These are phyloP conservation scores for Biscutella auriculata DNA, from an alignment of 441 rosid species.

Conservation along the genomic window DNA sequence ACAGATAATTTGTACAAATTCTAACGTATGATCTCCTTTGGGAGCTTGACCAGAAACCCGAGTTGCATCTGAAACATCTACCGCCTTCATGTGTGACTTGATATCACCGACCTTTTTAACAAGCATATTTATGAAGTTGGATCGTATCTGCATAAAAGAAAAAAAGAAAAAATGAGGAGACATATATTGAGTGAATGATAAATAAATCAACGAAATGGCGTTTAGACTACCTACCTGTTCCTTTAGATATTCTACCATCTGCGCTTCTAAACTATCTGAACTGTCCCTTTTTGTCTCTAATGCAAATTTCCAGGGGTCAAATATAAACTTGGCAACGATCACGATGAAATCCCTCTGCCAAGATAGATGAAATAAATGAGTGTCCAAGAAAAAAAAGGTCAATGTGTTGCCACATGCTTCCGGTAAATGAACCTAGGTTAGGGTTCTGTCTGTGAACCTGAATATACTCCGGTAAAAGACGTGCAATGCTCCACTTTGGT, in stretches of 20 bases:
- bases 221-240: constrained; percentile 40
- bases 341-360: constrained; percentile 78
- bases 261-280: constrained; percentile 61
- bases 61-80: constrained; percentile 31
- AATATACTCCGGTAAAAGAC: constrained; percentile 67
- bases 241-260: constrained; percentile 53
- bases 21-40: constrained; percentile 56
- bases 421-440: neutral
- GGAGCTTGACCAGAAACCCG: constrained; percentile 24
- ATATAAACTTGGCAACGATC: constrained; percentile 76
- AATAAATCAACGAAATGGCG: neutral
- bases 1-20: constrained; percentile 67
- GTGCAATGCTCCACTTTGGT: constrained; percentile 82
- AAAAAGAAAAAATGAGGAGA: constrained; percentile 8
- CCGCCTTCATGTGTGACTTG: constrained; percentile 42
- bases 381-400: constrained; percentile 7
- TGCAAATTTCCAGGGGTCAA: constrained; percentile 77
- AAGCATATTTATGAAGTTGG: constrained; percentile 63
- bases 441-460: constrained; percentile 31
- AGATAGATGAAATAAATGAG: constrained; percentile 13
- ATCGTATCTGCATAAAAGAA: constrained; percentile 43
- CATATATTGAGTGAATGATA: neutral
- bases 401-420: neutral
- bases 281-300: constrained; percentile 39
- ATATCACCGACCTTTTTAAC: constrained; percentile 59